phyloP scores from a whole-genome alignment of 2,329 filamentous ascomycete species.

The Pleurostoma richardsiae region DNA sequence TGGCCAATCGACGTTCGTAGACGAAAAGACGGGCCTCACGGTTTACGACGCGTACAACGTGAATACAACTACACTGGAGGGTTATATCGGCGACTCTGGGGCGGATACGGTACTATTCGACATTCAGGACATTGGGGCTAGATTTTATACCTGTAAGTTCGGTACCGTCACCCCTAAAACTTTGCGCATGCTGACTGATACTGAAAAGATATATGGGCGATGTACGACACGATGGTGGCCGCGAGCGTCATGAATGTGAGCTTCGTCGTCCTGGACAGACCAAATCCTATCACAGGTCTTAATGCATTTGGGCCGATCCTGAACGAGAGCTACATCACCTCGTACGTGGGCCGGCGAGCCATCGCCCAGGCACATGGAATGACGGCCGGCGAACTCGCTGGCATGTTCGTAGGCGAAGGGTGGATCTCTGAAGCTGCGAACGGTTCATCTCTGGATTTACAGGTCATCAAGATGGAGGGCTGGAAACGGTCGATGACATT shows the following conservation, averaged over 20 bases:
- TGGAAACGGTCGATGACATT: constrained; percentile 8
- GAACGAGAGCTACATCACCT: constrained; percentile 4
- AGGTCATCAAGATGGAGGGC: constrained; percentile 6
- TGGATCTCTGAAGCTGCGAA: constrained; percentile 6
- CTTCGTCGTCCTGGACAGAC: constrained; percentile 7
- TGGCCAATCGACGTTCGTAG: constrained; percentile 5
- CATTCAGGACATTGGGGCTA: constrained; percentile 8
- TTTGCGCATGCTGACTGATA: too few relatives aligned
- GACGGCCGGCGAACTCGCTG: constrained; percentile 10
- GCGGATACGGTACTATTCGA: constrained; percentile 9
- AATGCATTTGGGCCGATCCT: constrained; percentile 6
- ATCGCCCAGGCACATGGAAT: constrained; percentile 11
- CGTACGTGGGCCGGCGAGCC: constrained; percentile 5
- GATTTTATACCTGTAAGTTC: constrained; percentile 9
- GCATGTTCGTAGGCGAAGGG: constrained; percentile 7
- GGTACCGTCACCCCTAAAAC: not conserved
- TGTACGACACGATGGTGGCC: constrained; percentile 9
- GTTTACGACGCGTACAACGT: constrained; percentile 8
- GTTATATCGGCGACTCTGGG: constrained; percentile 6
- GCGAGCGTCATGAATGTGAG: constrained; percentile 2
- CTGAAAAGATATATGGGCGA: constrained; percentile 9
- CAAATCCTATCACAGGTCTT: constrained; percentile 9
- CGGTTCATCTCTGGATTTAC: not conserved
- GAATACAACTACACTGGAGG: constrained; percentile 4
- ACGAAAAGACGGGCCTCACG: constrained; percentile 7